Percentiles rank a stretch among this genome's conserved stretches.
These are phyloP conservation scores for Syzygium syzygioides DNA, from an alignment of 441 rosid genomes.

Conservation along the genomic window DNA sequence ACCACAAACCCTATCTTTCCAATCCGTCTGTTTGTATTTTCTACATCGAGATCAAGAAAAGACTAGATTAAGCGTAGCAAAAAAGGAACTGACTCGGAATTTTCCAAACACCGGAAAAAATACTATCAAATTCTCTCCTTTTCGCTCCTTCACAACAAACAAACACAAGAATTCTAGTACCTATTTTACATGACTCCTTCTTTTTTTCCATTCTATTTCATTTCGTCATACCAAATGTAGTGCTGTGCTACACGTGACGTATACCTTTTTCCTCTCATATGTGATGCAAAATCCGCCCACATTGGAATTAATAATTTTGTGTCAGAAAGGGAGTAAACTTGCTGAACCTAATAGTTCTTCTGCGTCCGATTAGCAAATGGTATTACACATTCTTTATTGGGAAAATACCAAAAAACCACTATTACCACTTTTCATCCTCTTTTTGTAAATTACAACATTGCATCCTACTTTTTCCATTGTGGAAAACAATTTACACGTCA, in stretches of 20 bases:
- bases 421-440: accelerated
- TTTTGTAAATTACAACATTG: not conserved
- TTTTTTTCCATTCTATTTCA: too few relatives aligned
- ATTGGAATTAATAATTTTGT: not conserved
- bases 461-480: not conserved
- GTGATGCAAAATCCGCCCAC: not conserved
- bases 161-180: not conserved
- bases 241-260: not conserved
- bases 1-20: not conserved
- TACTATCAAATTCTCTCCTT: not conserved
- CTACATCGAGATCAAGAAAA: not conserved
- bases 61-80: not conserved
- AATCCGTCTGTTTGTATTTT: not conserved
- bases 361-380: not conserved
- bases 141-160: not conserved
- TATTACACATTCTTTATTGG: accelerated
- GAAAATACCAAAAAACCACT: not conserved
- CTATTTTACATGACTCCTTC: not conserved
- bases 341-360: not conserved
- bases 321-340: not conserved
- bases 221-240: not conserved
- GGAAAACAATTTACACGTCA: not conserved
- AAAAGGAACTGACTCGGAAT: not conserved
- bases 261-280: not conserved
- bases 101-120: not conserved